Base-by-base conservation (phyloP, 1,139 yeast species). In the Arxiozyma telluris region DNA sequence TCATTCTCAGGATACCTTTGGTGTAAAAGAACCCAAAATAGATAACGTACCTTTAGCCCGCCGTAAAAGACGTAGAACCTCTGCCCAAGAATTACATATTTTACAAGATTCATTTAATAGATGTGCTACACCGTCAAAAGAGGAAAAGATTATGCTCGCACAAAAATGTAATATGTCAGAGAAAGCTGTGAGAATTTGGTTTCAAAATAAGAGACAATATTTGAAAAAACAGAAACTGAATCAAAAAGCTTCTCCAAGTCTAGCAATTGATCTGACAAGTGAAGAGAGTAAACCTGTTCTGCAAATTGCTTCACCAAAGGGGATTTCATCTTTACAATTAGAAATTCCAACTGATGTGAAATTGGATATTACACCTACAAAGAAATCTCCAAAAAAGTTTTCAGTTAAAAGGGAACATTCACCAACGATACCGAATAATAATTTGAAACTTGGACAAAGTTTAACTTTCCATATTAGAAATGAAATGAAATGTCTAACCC, bases 111-210 rank as follows among this genome's bases (percentile, higher is more conserved):
- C 89, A 72, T 93, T 91, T 65, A 77, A 78, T 55, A 66, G 74
- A 52, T 91, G 96, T 54, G 76, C 83, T 49, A 89, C 96, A 49
- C 98, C 98, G 50, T 85, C 86, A 68, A 85, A 84, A 68, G 72
- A 78, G 51, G 78, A 86, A 64, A 80, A 98, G 61, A 76, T 81
- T 49, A 84, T 82, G 59, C 87, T 93, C 61, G 96, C 97, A 18
- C 71, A 73, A 41, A 80, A 77, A 59, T 95, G 93, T 47, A 82
- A 82, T 59, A 93, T 91, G 98, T 81, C 93, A n/a, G 97, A 90
- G 69, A 90, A 90, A 69, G 96, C 97, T 1, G 96, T 93, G 38
- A 98, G 93, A 72, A 89, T 93, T 59, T 93, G 98, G 98, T 93
- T 93, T 72, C 98, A 93, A 72, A 93, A 93, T 71, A 87, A 83